Evolutionary conservation across 2,329 filamentous ascomycete genomes (phyloP).

Genomic region (Helotiales sp.): DNA sequence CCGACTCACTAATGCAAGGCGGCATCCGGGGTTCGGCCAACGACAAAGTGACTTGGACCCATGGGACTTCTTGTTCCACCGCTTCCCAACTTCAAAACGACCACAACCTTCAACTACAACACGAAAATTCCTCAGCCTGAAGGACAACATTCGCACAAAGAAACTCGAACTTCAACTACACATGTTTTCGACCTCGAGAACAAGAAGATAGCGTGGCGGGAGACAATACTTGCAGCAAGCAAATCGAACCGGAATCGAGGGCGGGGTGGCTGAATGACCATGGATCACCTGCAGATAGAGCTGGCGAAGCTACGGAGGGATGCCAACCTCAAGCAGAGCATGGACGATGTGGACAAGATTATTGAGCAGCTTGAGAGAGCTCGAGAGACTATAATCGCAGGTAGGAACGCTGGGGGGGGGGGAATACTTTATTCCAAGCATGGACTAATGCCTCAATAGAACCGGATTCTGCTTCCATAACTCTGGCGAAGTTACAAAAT

Average conservation of each 20-base stretch:
- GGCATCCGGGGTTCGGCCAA: not conserved
- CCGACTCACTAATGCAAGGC: conserved; percentile 2
- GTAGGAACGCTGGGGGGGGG: conserved; percentile 51
- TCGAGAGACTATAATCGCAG: conserved; percentile 72
- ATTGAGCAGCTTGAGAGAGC: conserved; percentile 78
- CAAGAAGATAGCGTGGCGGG: conserved; percentile 22
- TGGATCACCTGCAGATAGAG: conserved; percentile 43
- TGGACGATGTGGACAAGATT: conserved; percentile 81
- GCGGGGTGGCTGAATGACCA: conserved; percentile 36
- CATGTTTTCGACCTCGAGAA: conserved; percentile 18
- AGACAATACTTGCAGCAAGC: conserved; percentile 3
- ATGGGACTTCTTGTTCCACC: conserved; percentile 1
- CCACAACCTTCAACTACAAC: not conserved
- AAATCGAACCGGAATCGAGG: not conserved
- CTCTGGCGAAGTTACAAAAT: conserved; percentile 83
- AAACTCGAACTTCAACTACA: not conserved
- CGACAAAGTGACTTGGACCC: not conserved
- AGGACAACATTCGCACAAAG: not conserved
- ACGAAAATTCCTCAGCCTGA: not conserved
- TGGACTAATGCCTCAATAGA: conserved; percentile 51
- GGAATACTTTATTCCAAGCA: not conserved
- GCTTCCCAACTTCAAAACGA: not conserved
- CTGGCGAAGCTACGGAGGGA: conserved; percentile 41
- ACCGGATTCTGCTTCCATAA: conserved; percentile 71
- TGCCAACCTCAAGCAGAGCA: conserved; percentile 42